These are phyloP conservation scores for Periconia macrospinosa DNA, from an alignment of 2,329 filamentous ascomycete genomes.

Conservation along the genomic window DNA sequence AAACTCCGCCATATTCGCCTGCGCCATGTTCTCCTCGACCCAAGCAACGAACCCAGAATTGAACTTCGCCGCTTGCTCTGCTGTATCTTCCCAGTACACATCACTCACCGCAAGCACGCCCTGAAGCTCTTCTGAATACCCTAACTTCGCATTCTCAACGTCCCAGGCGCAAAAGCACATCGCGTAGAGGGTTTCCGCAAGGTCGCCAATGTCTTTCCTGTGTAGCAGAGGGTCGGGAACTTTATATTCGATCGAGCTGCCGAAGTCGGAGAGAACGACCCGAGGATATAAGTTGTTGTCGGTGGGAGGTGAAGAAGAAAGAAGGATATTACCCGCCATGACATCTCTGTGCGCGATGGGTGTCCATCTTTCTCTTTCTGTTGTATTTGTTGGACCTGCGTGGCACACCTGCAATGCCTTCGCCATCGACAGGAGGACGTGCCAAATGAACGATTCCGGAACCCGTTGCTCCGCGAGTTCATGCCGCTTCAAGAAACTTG, in stretches of 20 bases:
- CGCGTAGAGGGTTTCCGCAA: not conserved
- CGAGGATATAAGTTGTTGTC: not conserved
- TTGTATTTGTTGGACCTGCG: not conserved
- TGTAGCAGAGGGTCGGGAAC: not conserved
- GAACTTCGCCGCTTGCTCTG: not conserved
- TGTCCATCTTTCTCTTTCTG: not conserved
- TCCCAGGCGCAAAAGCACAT: not conserved
- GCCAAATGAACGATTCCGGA: not conserved
- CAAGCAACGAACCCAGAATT: not conserved
- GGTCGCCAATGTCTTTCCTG: not conserved
- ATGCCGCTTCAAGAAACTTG: not conserved
- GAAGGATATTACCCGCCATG: not conserved
- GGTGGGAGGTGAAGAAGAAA: not conserved
- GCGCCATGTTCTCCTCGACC: not conserved
- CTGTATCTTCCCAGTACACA: not conserved
- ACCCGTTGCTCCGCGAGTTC: not conserved
- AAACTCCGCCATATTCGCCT: not conserved
- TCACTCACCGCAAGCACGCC: not conserved
- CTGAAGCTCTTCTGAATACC: not conserved
- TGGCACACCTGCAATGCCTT: not conserved
- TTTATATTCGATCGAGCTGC: not conserved
- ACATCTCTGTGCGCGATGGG: not conserved
- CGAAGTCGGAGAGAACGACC: not conserved
- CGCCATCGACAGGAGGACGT: not conserved
- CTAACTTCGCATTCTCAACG: not conserved